A percentile compares a stretch with the other conserved stretches of the same genome.
phyloP scores from a whole-genome alignment of 2,329 filamentous ascomycete genomes.

The Penicillium sp. region DNA sequence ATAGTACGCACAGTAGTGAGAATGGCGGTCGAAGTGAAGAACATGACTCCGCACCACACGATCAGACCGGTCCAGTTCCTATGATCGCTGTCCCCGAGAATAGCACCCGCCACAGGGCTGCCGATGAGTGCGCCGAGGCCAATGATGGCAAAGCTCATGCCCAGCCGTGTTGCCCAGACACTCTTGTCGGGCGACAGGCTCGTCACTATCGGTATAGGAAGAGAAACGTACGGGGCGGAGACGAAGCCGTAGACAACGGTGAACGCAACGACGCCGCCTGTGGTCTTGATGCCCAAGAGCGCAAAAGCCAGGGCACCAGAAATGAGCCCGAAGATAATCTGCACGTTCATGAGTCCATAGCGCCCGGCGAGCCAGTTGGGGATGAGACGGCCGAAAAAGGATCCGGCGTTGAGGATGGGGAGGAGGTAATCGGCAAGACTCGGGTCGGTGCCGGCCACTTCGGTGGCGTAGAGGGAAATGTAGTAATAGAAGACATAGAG shows the following conservation, averaged over 20 bases:
- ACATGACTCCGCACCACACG: conserved; percentile 11
- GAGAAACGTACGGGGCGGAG: conserved; percentile 12
- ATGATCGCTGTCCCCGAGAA: conserved; percentile 5
- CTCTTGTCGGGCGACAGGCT: conserved; percentile 51
- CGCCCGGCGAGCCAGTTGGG: conserved; percentile 27
- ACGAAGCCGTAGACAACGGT: conserved; percentile 7
- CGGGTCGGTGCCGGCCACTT: conserved; percentile 38
- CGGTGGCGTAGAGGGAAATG: conserved; percentile 17
- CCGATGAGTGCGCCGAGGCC: conserved; percentile 52
- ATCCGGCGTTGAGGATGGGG: conserved; percentile 60
- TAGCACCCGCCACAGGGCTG: conserved; percentile 51
- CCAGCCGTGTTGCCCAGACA: conserved; percentile 52
- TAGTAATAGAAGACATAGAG: conserved; percentile 8
- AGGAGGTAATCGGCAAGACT: conserved; percentile 56
- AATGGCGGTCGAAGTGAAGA: conserved; percentile 9
- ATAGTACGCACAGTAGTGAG: conserved; percentile 10
- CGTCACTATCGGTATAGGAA: conserved; percentile 62
- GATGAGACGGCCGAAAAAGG: conserved; percentile 55
- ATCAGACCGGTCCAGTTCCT: conserved; percentile 9
- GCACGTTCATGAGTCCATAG: conserved; percentile 11
- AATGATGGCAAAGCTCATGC: conserved; percentile 53
- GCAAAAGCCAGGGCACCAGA: conserved; percentile 9
- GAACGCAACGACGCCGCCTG: conserved; percentile 7
- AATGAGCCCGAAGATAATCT: conserved; percentile 9
- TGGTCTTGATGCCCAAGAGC: conserved; percentile 8